Evolutionary conservation across 164 flowering plant species (phyloP), one percentile per base, ranked within the genome.

Genomic region (Magnolia changhungtana): DNA sequence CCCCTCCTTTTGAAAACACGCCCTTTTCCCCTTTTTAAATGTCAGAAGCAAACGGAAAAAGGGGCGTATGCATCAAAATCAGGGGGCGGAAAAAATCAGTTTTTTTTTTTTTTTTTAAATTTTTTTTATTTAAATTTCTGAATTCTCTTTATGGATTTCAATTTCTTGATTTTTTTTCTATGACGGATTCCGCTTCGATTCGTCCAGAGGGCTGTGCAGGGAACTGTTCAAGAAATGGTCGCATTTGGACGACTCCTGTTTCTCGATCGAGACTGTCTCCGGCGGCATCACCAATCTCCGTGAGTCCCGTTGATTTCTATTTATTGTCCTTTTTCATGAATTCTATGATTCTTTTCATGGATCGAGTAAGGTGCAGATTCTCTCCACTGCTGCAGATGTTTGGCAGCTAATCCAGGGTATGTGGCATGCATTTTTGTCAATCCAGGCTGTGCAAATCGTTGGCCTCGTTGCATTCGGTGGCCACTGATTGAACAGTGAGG

Each of bases 261-360:
- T 96, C 82, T 81, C 85, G 14, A 87, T 92, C 8, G 92, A 92
- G 83, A 94, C 88, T 0, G 90, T 96, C 29, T 89, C 98, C 61
- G 99, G 99, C 59, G 99, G 99, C 82, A 92, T 96, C 74, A 96
- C 99, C 29, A 96, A 96, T 86, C 84, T 90, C 9, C 73, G 99
- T 96, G 79, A 83, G 99, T 82, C 13, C 63, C 31, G 63, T 55
- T 8, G 67, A 20, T 64, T 64, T 21, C 10, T 29, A 20, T 64
- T 20, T 19, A 64, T 8, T 20, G 13, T 64, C 23, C 9, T 8
- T 11, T 64, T 64, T 21, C 67, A 16, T 55, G 0, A 16, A 55
- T 55, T 55, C 16, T 55, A 55, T 16, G 61, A 10, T 55, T 55
- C 13, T 7, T 55, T 55, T 11, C 18, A 16, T 68, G 20, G n/a